Evolutionary conservation across 805 yeast species (phyloP).

Genomic region (Zygosaccharomyces siamensis): DNA sequence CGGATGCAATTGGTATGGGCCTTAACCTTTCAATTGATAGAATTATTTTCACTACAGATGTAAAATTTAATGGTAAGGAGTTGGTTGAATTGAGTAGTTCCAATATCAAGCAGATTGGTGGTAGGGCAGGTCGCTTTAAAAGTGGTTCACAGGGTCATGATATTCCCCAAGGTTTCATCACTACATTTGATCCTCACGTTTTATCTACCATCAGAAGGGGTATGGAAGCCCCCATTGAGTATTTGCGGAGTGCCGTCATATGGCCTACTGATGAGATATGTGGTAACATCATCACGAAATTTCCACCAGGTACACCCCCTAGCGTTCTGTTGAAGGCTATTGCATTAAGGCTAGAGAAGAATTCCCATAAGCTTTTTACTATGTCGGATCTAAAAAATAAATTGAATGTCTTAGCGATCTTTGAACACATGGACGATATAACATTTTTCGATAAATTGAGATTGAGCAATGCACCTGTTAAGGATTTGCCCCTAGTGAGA

Average conservation of each 20-base stretch:
- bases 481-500: constrained; percentile 36
- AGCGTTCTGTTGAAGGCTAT: constrained; percentile 46
- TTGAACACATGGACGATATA: constrained; percentile 41
- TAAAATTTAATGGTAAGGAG: constrained; percentile 65
- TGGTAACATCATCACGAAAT: constrained; percentile 57
- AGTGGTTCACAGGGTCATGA: constrained; percentile 9
- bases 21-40: constrained; percentile 79
- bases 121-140: constrained; percentile 86
- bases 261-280: constrained; percentile 79
- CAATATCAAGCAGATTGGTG: constrained; percentile 86
- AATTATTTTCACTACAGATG: constrained; percentile 62
- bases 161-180: constrained; percentile 45
- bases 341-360: constrained; percentile 28
- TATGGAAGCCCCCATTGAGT: constrained; percentile 48
- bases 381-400: constrained; percentile 32
- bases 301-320: constrained; percentile 47
- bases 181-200: constrained; percentile 46
- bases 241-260: constrained; percentile 57
- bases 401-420: constrained; percentile 40
- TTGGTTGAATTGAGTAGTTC: constrained; percentile 51
- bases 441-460: constrained; percentile 53
- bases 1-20: constrained; percentile 98
- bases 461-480: constrained; percentile 60
- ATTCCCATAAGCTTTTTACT: constrained; percentile 22
- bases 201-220: constrained; percentile 43